A percentile compares a stretch with the other conserved stretches of the same genome.
phyloP scores from a whole-genome alignment of 2,329 filamentous ascomycete species.

The Graphium sp. region DNA sequence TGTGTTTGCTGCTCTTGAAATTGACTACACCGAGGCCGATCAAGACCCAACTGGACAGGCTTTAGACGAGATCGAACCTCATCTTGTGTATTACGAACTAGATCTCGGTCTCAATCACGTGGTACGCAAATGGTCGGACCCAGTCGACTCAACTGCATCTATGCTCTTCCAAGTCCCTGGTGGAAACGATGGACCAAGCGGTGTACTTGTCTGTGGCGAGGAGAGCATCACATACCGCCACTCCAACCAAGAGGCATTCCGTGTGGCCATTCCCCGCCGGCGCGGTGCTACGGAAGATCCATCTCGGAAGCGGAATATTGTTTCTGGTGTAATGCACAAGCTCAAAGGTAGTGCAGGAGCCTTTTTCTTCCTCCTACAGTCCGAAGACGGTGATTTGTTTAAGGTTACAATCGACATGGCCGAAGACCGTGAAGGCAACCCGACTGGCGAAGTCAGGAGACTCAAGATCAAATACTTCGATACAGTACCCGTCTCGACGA shows the following conservation, averaged over 20 bases:
- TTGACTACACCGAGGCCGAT: conserved; percentile 83
- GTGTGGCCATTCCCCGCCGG: conserved; percentile 75
- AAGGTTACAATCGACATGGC: conserved; percentile 89
- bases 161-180: conserved; percentile 92
- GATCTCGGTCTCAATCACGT: conserved; percentile 96
- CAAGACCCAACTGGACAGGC: conserved; percentile 79
- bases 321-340: conserved; percentile 92
- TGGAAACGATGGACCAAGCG: conserved; percentile 82
- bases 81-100: conserved; percentile 92
- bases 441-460: conserved; percentile 64
- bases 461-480: conserved; percentile 97
- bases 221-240: conserved; percentile 96
- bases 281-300: conserved; percentile 84
- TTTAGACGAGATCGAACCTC: conserved; percentile 57
- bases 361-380: conserved; percentile 94
- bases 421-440: conserved; percentile 60
- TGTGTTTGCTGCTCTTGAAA: conserved; percentile 85
- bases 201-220: conserved; percentile 85
- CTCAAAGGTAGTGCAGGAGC: conserved; percentile 66
- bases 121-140: conserved; percentile 88
- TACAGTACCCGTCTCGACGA: conserved; percentile 77
- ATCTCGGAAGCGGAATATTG: conserved; percentile 71
- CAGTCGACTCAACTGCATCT: conserved; percentile 76
- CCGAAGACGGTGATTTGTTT: conserved; percentile 95
- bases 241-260: conserved; percentile 79